Base-by-base conservation (phyloP, 2,329 filamentous ascomycete genomes). In the Fusarium cicatricum region DNA sequence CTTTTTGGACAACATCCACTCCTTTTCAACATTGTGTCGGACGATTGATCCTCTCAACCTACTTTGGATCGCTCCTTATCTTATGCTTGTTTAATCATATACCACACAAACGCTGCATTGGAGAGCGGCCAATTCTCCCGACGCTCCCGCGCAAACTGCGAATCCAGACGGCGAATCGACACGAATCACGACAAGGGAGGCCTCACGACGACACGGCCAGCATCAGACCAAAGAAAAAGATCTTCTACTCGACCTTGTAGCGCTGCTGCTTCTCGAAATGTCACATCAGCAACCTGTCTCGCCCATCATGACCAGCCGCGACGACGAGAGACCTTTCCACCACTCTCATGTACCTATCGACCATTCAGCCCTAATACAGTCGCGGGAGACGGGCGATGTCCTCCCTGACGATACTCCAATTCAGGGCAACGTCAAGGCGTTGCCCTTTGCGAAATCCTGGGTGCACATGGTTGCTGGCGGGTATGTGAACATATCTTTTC, bases 381-480 rank as follows among this genome's bases (percentile, higher is more conserved):
- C 86, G 42, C 79, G 86, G 38, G 87, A 90, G 69, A 83, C 82
- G 12, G 86, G 86, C 31, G 83, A 84, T 52, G 74, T 81, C 5
- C 69, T 82, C 3, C 81, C 84, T 2, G 75, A 79, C 46, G 78
- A 77, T 48, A 61, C 65, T 15, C 70, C 72, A 15, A 55, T 66
- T 45, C 60, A 71, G 26, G 66, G 66, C 15, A 66, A 73, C 48
- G 64, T 72, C 48, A 77, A 79, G 60, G 71, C 73, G 14, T 74
- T 80, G 32, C 82, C 83, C 2, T 84, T 84, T 68, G 81, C 87
- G 15, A 93, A 92, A 75, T 92, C 92, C 74, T 96, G 92, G 90
- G 90, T 92, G 58, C 92, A 97, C 80, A 89, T 97, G 70, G 84
- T 97, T 54, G 93, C 93, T 49, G 93, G 93, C 82, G 93, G 88